phyloP scores from a whole-genome alignment of 331 rosid genomes.

The Malus hybrid region DNA sequence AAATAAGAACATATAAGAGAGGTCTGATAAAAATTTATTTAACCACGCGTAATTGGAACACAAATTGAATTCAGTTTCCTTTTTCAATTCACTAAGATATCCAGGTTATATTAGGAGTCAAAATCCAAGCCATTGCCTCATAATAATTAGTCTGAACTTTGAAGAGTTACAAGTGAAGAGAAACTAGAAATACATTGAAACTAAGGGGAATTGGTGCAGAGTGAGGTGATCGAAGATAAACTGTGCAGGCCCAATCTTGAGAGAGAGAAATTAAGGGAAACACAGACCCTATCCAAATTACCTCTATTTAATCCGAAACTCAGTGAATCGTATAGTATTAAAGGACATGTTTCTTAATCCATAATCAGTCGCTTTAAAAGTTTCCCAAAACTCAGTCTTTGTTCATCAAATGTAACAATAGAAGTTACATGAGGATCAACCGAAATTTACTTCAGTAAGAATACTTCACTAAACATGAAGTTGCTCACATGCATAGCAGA shows the following conservation, averaged over 20 bases:
- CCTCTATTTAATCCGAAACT: background rate
- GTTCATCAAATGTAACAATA: background rate
- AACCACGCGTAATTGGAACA: background rate
- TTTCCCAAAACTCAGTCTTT: background rate
- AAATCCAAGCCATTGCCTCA: background rate
- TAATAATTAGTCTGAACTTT: background rate
- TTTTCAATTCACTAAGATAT: background rate
- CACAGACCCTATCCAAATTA: background rate
- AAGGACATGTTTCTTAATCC: background rate
- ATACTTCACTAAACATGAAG: too few species aligned
- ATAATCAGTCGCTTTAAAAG: background rate
- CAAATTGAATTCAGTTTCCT: background rate
- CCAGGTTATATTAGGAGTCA: background rate
- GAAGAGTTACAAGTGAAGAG: background rate
- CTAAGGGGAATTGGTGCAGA: background rate
- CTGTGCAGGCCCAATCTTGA: too few species aligned
- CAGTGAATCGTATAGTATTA: background rate
- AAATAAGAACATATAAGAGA: slow-evolving; percentile 10
- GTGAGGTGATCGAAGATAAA: background rate
- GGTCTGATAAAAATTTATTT: background rate
- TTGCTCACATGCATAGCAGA: too few species aligned
- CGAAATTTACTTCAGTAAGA: too few species aligned
- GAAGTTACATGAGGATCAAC: too few species aligned
- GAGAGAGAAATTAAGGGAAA: background rate
- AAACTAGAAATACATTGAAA: background rate